These are phyloP conservation scores for Pestalotiopsis sp. DNA, from an alignment of 2,329 filamentous ascomycete genomes.

Conservation along the genomic window DNA sequence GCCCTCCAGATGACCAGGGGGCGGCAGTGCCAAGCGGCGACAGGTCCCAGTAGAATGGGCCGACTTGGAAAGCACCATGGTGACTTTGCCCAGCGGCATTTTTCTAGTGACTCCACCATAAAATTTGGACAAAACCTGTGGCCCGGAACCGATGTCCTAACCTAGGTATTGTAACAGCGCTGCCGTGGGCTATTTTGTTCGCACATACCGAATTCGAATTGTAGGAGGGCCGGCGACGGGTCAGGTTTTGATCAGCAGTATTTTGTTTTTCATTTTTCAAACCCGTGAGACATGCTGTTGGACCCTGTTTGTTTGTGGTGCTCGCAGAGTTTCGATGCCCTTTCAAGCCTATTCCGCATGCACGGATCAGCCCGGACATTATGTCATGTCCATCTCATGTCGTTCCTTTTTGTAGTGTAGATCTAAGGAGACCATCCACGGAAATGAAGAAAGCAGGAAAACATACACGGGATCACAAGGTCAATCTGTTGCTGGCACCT, in stretches of 20 bases:
- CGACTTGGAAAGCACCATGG: not conserved
- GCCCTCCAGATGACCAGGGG: not conserved
- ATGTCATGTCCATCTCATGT: not conserved
- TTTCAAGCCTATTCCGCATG: not conserved
- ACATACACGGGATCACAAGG: not conserved
- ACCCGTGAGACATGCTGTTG: not conserved
- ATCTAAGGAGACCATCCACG: not conserved
- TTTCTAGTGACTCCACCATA: not conserved
- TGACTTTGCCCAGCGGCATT: not conserved
- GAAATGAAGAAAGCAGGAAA: not conserved
- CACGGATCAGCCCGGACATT: not conserved
- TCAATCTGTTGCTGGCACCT: not conserved
- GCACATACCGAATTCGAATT: not conserved
- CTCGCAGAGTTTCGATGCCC: not conserved
- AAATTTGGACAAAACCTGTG: conserved; percentile 10
- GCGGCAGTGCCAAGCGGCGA: not conserved
- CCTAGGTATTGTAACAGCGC: not conserved
- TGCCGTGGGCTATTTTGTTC: not conserved
- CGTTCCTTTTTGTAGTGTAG: not conserved
- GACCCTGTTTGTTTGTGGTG: not conserved
- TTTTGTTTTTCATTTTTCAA: not conserved
- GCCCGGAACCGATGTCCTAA: not conserved
- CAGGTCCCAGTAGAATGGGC: conserved; percentile 7
- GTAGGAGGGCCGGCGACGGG: not conserved
- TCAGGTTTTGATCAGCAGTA: not conserved